Conservation (phyloP, 2,329 filamentous ascomycete species). For the Ilyonectria sp. region DNA sequence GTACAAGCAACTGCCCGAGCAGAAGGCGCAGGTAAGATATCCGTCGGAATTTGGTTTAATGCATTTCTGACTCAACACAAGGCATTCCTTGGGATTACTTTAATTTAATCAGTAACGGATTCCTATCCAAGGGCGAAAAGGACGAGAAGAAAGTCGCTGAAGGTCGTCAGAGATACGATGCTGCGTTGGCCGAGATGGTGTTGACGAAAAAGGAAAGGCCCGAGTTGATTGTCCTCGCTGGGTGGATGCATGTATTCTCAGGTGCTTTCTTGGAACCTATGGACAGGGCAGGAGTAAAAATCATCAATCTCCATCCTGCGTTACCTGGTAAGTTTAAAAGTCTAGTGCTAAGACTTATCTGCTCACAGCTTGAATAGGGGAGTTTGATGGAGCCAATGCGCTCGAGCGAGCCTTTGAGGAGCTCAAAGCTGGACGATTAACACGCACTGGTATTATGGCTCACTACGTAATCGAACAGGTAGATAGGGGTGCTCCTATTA, state of each 20-base stretch:
- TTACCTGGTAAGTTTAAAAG: constrained; percentile 71
- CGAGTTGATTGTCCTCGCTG: constrained; percentile 84
- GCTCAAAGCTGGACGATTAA: constrained; percentile 74
- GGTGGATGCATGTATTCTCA: constrained; percentile 90
- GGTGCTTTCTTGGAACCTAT: constrained; percentile 79
- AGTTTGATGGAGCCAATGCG: constrained; percentile 83
- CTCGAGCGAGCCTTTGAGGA: constrained; percentile 85
- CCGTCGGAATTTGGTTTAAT: not conserved
- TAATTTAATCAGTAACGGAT: constrained; percentile 83
- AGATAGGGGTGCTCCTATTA: constrained; percentile 82
- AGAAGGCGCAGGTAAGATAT: constrained; percentile 58
- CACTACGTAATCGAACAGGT: constrained; percentile 88
- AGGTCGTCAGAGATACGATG: constrained; percentile 80
- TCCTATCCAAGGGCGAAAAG: constrained; percentile 69
- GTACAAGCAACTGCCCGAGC: constrained; percentile 62
- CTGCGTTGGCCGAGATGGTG: constrained; percentile 79
- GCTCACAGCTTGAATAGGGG: constrained; percentile 60
- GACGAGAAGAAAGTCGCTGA: constrained; percentile 68
- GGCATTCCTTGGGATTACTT: constrained; percentile 81
- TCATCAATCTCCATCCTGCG: constrained; percentile 89
- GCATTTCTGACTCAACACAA: constrained; percentile 6
- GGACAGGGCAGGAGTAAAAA: constrained; percentile 70
- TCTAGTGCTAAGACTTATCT: constrained; percentile 51
- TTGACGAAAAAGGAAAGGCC: constrained; percentile 70
- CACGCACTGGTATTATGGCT: constrained; percentile 89